Base-by-base conservation (phyloP, 1,139 yeast species). In the Protomyces arabidopsidicola region DNA sequence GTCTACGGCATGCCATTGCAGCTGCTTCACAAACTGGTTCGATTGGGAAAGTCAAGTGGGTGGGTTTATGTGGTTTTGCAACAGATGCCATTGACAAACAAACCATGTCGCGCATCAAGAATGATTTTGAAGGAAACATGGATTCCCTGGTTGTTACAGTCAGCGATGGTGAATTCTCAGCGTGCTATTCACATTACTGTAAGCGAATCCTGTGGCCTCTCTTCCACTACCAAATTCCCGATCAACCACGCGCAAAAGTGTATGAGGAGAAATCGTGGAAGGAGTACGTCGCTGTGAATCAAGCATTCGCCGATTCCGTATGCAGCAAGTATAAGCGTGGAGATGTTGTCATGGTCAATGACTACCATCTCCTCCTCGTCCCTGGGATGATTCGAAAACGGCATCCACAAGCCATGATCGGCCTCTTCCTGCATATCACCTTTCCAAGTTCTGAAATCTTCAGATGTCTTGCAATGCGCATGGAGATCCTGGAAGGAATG, bases 161-260 rank as follows among this genome's bases (percentile, higher is more conserved):
- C 45, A 45, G 56, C 12, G 62, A 63, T 34, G 58, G 56, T 22
- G 50, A 55, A 6, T 55, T 53, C 22, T 42, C 58, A 24, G 57
- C 36, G 10, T 55, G 62, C 27, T 57, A 63, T 35, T 53, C 51
- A 10, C 62, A 63, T 51, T 63, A 57, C 50, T 63, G 65, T 45
- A 93, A 93, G 73, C 95, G 90, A 71, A 88, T 93, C 54, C 78
- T 93, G 68, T 93, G 98, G 98, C 98, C 98, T 34, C 89, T 97
- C 1, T 79, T 95, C 68, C 98, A 93, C 73, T 95, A 93, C 73
- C 97, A 93, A 74, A 90, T 91, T 53, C 98, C 98, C 0, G 98
- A 93, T 74, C 86, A 90, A 71, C 96, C 97, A 59, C 89, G 88
- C 70, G 86, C 96, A 1, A 90, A 90, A 74, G 96, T 96, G 0